Evolutionary conservation across 257 asterid species (phyloP).

Genomic region (Osmanthus fragrans): DNA sequence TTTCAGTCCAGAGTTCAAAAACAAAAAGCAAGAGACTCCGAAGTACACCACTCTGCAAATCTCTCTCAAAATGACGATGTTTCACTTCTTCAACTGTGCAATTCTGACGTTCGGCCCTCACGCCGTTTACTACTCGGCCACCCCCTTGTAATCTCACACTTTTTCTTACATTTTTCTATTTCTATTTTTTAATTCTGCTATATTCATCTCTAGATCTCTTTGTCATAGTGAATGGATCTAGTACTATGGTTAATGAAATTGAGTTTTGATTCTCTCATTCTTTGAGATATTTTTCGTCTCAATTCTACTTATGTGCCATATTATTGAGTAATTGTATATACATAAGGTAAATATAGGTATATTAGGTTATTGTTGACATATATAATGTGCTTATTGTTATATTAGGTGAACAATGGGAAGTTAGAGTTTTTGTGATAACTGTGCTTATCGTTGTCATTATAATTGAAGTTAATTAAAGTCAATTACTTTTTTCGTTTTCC

Average conservation of each 20-base stretch:
- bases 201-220: constrained; percentile 31
- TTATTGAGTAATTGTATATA: neutral
- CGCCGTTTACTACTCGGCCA: constrained; percentile 97
- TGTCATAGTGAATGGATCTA: neutral
- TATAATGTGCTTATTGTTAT: neutral
- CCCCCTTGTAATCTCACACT: constrained; percentile 67
- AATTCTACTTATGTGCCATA: no score
- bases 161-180: neutral
- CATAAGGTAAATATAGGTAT: neutral
- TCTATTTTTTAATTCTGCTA: neutral
- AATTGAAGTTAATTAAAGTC: neutral
- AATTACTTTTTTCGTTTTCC: neutral
- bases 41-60: neutral
- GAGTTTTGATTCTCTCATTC: neutral
- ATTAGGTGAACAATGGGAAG: neutral
- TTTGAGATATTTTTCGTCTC: no score
- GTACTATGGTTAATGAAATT: neutral
- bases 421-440: neutral
- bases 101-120: constrained; percentile 97
- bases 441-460: neutral
- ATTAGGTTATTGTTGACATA: neutral
- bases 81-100: constrained; percentile 98
- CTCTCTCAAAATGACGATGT: constrained; percentile 61
- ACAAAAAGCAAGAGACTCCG: neutral
- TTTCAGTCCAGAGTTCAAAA: neutral